Evolutionary conservation across 345 rosid genomes (phyloP).

Genomic region (Adansonia digitata): DNA sequence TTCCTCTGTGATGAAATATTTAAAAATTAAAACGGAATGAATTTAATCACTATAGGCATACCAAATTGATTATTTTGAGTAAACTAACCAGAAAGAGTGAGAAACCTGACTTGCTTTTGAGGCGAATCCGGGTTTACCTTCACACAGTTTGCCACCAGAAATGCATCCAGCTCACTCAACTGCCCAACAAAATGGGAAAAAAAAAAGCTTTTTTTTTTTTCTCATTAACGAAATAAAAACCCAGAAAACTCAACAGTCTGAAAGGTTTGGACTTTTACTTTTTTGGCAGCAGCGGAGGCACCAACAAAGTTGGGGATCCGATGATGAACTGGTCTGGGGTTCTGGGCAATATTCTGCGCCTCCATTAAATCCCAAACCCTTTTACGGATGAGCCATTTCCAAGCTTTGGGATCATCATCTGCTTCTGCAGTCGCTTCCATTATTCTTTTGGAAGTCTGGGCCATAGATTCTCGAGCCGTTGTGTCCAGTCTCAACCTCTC

Average conservation of each 20-base stretch:
- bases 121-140: constrained; percentile 94
- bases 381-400: constrained; percentile 89
- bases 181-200: constrained; percentile 22
- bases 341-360: constrained; percentile 58
- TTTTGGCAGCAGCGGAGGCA: constrained; percentile 61
- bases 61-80: background rate
- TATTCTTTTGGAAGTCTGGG: constrained; percentile 45
- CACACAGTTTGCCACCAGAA: constrained; percentile 55
- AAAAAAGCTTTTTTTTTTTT: background rate
- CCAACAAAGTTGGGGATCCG: constrained; percentile 94
- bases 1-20: background rate
- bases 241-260: background rate
- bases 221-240: constrained; percentile 3
- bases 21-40: background rate
- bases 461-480: constrained; percentile 60
- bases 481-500: constrained; percentile 67
- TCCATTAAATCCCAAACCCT: constrained; percentile 89
- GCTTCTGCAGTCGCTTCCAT: constrained; percentile 21
- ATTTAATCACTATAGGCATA: background rate
- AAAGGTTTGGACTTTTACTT: constrained; percentile 26
- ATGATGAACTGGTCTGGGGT: constrained; percentile 85
- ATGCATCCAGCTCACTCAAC: constrained; percentile 56
- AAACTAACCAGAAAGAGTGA: constrained; percentile 42
- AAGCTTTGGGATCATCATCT: constrained; percentile 59
- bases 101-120: constrained; percentile 89